These are phyloP conservation scores for Juncus effusus DNA, from an alignment of 176 grass and related monocot genomes.

Conservation along the genomic window DNA sequence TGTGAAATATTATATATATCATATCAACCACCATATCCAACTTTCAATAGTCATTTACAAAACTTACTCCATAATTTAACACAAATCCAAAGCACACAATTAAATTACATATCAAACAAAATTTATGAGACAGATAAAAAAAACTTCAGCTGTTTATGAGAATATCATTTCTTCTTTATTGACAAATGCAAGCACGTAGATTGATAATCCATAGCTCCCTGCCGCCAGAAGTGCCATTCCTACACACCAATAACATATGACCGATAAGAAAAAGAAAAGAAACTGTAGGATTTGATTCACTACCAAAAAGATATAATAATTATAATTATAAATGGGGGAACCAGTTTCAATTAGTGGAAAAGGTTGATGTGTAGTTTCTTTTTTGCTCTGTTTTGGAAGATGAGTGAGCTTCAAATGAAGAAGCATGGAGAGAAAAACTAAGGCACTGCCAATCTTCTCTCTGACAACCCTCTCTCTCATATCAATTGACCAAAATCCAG, in stretches of 20 bases:
- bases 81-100: too few species aligned
- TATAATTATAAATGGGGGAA: neutral
- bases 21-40: too few species aligned
- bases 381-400: conserved; percentile 6
- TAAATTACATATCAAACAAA: too few species aligned
- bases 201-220: conserved; percentile 26
- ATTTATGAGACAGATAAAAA: too few species aligned
- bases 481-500: conserved; percentile 39
- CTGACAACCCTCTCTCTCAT: conserved; percentile 48
- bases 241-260: neutral
- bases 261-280: neutral
- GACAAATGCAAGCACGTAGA: conserved; percentile 22
- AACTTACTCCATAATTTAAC: too few species aligned
- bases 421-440: conserved; percentile 37
- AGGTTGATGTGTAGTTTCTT: conserved; percentile 3
- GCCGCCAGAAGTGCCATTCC: conserved; percentile 32
- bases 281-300: neutral
- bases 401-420: conserved; percentile 30
- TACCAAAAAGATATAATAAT: neutral
- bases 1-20: too few species aligned
- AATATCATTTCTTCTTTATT: conserved; percentile 33
- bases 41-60: too few species aligned
- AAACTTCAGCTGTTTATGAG: conserved; percentile 9
- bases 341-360: conserved; percentile 19
- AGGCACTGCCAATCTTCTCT: conserved; percentile 39